Percentiles rank a stretch among this genome's conserved stretches.
These are phyloP conservation scores for Aspergillus viridinutans DNA, from an alignment of 2,329 filamentous ascomycete genomes.

Conservation along the genomic window DNA sequence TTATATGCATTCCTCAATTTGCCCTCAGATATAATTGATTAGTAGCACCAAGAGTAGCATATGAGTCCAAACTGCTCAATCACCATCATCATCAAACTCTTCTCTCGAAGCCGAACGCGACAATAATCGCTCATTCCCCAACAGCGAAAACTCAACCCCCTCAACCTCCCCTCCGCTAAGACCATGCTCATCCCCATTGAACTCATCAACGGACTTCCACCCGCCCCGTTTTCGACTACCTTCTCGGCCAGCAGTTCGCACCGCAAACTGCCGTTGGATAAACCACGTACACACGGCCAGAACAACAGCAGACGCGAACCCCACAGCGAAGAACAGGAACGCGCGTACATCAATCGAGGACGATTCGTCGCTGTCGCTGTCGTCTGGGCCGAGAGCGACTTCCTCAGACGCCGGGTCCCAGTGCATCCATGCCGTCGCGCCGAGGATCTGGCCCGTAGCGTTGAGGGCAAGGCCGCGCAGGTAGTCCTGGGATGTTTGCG, in stretches of 20 bases:
- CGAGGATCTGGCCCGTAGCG: constrained; percentile 15
- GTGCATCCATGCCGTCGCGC: constrained; percentile 12
- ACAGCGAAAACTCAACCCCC: constrained; percentile 11
- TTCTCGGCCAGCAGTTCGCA: too few species aligned
- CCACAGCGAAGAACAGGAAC: constrained; percentile 2
- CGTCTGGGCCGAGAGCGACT: constrained; percentile 2
- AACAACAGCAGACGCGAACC: not conserved
- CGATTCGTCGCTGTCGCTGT: not conserved
- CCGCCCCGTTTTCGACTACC: constrained; percentile 1
- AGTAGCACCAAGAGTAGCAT: not conserved
- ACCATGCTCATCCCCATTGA: constrained; percentile 3
- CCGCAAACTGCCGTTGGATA: not conserved
- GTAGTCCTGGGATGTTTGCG: constrained; percentile 3
- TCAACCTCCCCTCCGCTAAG: constrained; percentile 12
- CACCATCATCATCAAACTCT: not conserved
- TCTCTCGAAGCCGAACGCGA: not conserved
- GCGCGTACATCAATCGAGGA: not conserved
- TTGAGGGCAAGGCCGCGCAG: constrained; percentile 22
- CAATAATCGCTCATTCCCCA: constrained; percentile 1
- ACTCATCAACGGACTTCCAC: constrained; percentile 5
- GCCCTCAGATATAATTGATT: too few species aligned
- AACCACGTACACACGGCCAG: constrained; percentile 2
- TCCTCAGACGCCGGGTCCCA: constrained; percentile 19
- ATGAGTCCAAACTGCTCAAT: not conserved
- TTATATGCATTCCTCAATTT: too few species aligned